Percentiles rank a stretch among this genome's conserved stretches.
These are phyloP conservation scores for Exophiala oligosperma DNA, from an alignment of 2,329 filamentous ascomycete species.

Conservation along the genomic window DNA sequence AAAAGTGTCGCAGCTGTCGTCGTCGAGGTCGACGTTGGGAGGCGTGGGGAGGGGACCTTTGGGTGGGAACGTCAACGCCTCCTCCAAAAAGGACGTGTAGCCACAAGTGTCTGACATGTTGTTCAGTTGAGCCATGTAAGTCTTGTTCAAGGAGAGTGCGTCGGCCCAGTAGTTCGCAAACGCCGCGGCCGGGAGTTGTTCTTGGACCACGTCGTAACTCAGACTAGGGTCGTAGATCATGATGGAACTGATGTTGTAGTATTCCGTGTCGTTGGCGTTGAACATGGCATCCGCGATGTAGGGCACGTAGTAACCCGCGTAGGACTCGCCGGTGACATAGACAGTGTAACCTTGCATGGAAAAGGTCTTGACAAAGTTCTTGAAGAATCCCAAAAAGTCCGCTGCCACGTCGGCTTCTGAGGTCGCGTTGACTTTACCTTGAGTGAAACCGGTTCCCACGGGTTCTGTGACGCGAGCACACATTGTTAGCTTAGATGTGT, in stretches of 20 bases:
- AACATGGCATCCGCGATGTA: conserved; percentile 75
- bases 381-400: conserved; percentile 78
- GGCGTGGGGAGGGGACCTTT: conserved; percentile 57
- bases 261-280: conserved; percentile 62
- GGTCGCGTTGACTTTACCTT: conserved; percentile 63
- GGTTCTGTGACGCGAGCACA: conserved; percentile 27
- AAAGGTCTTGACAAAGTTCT: conserved; percentile 74
- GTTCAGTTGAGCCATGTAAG: conserved; percentile 43
- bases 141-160: conserved; percentile 47
- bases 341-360: conserved; percentile 66
- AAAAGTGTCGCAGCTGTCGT: conserved; percentile 59
- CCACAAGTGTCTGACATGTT: conserved; percentile 46
- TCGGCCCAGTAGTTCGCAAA: conserved; percentile 45
- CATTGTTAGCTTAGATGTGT: neutral
- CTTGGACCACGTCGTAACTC: conserved; percentile 53
- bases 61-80: conserved; percentile 67
- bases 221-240: conserved; percentile 72
- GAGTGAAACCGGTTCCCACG: conserved; percentile 66
- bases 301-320: conserved; percentile 64
- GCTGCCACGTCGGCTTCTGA: conserved; percentile 66
- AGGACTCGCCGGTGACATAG: conserved; percentile 61
- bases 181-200: conserved; percentile 45
- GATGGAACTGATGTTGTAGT: conserved; percentile 68
- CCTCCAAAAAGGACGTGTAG: conserved; percentile 47
- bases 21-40: conserved; percentile 47